Evolutionary conservation across 306 rosid species (phyloP).

Genomic region (Lathyrus tuberosus): DNA sequence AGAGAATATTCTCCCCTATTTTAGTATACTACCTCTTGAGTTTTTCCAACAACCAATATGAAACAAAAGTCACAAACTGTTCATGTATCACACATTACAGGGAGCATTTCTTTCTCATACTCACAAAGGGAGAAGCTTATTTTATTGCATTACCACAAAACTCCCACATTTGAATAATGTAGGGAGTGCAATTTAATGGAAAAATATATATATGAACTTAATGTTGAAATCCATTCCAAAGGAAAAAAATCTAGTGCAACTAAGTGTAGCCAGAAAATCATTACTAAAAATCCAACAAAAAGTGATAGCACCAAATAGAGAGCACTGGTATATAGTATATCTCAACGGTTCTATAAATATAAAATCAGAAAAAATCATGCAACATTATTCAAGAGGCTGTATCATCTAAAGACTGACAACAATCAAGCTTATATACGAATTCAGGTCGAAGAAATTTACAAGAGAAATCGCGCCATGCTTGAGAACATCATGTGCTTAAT

Average conservation of each 20-base stretch:
- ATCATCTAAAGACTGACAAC: constrained; percentile 58
- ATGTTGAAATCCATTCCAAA: constrained; percentile 4
- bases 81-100: no score
- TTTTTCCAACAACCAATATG: no score
- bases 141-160: no score
- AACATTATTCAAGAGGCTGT: constrained; percentile 76
- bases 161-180: no score
- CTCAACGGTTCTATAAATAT: constrained; percentile 39
- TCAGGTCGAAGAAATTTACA: constrained; percentile 72
- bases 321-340: constrained; percentile 55
- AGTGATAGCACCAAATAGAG: constrained; percentile 37
- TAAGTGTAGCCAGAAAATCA: no score
- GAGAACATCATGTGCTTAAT: constrained; percentile 50
- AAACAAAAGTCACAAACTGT: no score
- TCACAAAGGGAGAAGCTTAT: no score
- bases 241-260: neutral
- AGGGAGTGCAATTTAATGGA: no score
- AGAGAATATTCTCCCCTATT: no score
- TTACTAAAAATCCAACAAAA: neutral
- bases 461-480: constrained; percentile 54
- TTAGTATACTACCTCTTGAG: no score
- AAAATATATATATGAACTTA: no score
- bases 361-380: constrained; percentile 72
- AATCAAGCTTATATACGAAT: constrained; percentile 71
- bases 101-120: no score